phyloP scores from a whole-genome alignment of 306 rosid genomes.

The Ormosia emarginata region DNA sequence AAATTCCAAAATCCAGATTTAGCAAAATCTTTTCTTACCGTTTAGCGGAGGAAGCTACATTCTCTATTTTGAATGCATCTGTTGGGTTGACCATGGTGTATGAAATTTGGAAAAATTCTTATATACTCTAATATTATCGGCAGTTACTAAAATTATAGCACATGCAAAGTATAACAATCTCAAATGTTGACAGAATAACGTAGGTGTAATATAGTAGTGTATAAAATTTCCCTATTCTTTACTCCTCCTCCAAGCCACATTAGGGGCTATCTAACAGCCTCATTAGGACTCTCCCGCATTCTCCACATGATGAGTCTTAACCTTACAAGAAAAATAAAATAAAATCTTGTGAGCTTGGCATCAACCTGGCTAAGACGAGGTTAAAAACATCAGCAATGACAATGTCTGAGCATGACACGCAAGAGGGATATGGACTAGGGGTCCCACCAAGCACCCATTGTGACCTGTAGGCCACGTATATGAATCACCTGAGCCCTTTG shows the following conservation, averaged over 20 bases:
- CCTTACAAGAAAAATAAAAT: too few species aligned
- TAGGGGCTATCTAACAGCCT: too few species aligned
- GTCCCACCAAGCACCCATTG: slow-evolving; percentile 11
- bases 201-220: not conserved
- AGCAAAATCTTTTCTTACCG: slow-evolving; percentile 1
- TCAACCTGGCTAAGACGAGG: not conserved
- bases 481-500: slow-evolving; percentile 28
- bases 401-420: slow-evolving; percentile 19
- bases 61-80: too few species aligned
- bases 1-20: not conserved
- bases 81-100: slow-evolving; percentile 13
- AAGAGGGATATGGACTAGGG: slow-evolving; percentile 18
- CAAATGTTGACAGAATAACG: not conserved
- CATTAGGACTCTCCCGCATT: too few species aligned
- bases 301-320: too few species aligned
- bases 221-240: too few species aligned
- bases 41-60: not conserved
- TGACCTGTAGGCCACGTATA: slow-evolving; percentile 16
- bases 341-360: not conserved
- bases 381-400: not conserved
- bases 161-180: not conserved
- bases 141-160: not conserved
- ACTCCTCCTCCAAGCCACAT: too few species aligned
- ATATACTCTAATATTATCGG: too few species aligned
- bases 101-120: too few species aligned